phyloP scores from a whole-genome alignment of 139 green algal species.

The Chlorella vulgaris region DNA sequence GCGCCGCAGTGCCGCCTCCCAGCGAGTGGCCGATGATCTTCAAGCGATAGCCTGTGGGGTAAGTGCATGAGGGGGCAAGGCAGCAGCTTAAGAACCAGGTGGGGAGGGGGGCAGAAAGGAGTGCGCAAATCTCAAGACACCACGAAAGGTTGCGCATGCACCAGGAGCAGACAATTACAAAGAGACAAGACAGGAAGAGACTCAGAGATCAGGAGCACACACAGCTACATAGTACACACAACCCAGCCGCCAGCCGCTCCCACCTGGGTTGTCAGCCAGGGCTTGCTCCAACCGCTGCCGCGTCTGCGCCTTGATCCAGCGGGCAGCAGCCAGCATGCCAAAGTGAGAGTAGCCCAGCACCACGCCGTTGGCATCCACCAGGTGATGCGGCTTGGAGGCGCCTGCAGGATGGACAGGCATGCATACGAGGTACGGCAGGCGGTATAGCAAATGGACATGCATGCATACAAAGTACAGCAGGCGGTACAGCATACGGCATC shows the following conservation, averaged over 20 bases:
- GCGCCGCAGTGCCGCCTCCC: constrained; percentile 82
- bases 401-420: constrained; percentile 31
- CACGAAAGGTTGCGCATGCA: too few relatives aligned
- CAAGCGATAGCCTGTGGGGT: constrained; percentile 34
- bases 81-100: neutral
- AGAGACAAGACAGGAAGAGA: too few relatives aligned
- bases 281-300: constrained; percentile 57
- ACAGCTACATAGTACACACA: too few relatives aligned
- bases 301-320: constrained; percentile 69
- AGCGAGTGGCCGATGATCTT: constrained; percentile 79
- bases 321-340: constrained; percentile 89
- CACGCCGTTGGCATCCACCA: constrained; percentile 65
- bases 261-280: constrained; percentile 57
- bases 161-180: too few relatives aligned
- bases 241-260: constrained; percentile 32
- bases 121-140: too few relatives aligned
- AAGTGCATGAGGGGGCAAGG: neutral
- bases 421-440: neutral
- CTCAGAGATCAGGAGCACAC: too few relatives aligned
- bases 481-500: too few relatives aligned
- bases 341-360: constrained; percentile 87
- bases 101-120: neutral
- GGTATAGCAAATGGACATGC: neutral
- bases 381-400: constrained; percentile 85
- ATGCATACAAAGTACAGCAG: neutral